These are phyloP conservation scores for Plantago elongata DNA, from an alignment of 257 asterid genomes.

Conservation along the genomic window DNA sequence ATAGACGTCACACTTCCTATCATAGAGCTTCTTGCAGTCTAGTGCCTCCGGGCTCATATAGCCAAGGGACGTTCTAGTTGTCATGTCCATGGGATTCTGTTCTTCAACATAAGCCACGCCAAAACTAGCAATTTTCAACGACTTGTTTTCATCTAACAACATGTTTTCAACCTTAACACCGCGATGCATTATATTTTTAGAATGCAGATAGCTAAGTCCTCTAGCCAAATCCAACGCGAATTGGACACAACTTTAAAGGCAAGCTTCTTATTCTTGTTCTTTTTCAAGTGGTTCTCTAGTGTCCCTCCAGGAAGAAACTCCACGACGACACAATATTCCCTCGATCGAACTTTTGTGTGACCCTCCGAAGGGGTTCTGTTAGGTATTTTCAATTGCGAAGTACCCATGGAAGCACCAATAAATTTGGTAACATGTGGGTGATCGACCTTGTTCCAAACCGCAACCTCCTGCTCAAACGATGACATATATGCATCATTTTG, in stretches of 20 bases:
- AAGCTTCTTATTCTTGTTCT: slow-evolving; percentile 82
- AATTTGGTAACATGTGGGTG: slow-evolving; percentile 70
- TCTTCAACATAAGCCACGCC: slow-evolving; percentile 98
- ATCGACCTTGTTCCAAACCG: slow-evolving; percentile 87
- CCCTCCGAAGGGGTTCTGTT: slow-evolving; percentile 76
- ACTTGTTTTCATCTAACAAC: slow-evolving; percentile 58
- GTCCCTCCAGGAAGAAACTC: slow-evolving; percentile 85
- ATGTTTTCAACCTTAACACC: slow-evolving; percentile 95
- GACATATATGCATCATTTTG: slow-evolving; percentile 69
- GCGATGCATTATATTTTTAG: slow-evolving; percentile 84
- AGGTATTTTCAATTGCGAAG: slow-evolving; percentile 82
- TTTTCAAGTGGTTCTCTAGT: slow-evolving; percentile 57
- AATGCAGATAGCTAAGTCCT: slow-evolving; percentile 87
- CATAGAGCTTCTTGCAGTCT: slow-evolving; percentile 88
- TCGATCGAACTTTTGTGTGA: slow-evolving; percentile 59
- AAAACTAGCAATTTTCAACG: slow-evolving; percentile 81
- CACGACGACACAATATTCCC: slow-evolving; percentile 94
- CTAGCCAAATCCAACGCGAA: slow-evolving; percentile 85
- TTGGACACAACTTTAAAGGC: slow-evolving; percentile 65
- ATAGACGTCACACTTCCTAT: slow-evolving; percentile 91
- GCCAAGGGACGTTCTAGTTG: slow-evolving; percentile 85
- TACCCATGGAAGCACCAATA: slow-evolving; percentile 96
- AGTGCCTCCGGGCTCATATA: slow-evolving; percentile 99
- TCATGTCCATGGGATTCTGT: slow-evolving; percentile 90
- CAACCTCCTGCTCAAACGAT: slow-evolving; percentile 73